Evolutionary conservation across 106 monocot genomes (phyloP), one percentile per base, ranked within the genome.

Genomic region (Dioscorea dumetorum): DNA sequence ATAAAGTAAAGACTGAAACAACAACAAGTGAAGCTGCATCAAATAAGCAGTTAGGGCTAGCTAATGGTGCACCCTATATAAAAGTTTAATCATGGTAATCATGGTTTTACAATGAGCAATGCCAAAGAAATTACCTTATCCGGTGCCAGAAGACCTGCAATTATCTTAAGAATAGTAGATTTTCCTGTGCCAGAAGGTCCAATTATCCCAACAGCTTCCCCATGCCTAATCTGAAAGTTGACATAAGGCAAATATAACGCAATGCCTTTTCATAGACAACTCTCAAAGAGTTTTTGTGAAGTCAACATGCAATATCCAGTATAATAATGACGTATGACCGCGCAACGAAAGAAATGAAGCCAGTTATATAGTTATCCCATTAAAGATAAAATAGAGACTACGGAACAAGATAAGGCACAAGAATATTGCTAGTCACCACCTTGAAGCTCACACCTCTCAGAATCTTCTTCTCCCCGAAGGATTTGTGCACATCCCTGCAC

Each of bases 171-270:
- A 50, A 99, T 71, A 11, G 97, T 99, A 54, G 97, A 99, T 69
- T 99, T 99, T 52, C 97, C 97, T 9, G 97, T 99, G 51, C 97
- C 97, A 57, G 97, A 99, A 69, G 97, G 89, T 49, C 97, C 97
- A 69, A 99, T 99, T 69, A 99, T 92, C 58, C 97, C 97, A 74
- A 99, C 97, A 80, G 97, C 97, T 87, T 99, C 97, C 4, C 97
- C 97, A 67, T 92, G 84, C 57, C 85, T 87, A 77, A 99, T 99
- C 97, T 99, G 76, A 63, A 68, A 14, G 48, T 24, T 28, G 28
- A 31, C 14, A 73, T 50, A 22, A 56, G 24, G 51, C 14, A 73
- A 64, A 31, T 18, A 31, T 18, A 51, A 62, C 0, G 13, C 54
- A 54, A 18, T 15, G 18, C 4, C 4, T 54, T 54, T 54, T 16